Percentiles rank a stretch among this genome's conserved stretches.
Evolutionary conservation across 2,329 filamentous ascomycete genomes (phyloP).

Genomic region (Triangularia setosa): DNA sequence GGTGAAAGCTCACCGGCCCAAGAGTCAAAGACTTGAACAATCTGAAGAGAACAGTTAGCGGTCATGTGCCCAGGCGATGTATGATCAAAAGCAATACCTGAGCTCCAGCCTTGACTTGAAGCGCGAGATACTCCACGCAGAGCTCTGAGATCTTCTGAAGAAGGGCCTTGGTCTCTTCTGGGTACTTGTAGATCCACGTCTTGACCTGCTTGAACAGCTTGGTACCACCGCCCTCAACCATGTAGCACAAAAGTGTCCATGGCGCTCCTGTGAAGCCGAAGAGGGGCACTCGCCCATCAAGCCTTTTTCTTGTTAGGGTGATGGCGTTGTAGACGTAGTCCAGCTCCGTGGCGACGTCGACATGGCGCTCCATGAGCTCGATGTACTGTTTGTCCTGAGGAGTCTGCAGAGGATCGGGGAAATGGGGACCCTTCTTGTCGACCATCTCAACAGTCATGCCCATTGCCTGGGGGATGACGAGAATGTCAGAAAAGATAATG

Average conservation of each 20-base stretch:
- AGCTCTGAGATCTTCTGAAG: conserved; percentile 90
- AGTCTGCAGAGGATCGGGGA: conserved; percentile 75
- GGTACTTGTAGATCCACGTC: conserved; percentile 93
- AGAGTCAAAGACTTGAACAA: conserved; percentile 96
- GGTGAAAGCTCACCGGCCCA: conserved; percentile 95
- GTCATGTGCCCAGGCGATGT: neutral
- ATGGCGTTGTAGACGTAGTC: conserved; percentile 97
- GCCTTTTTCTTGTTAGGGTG: conserved; percentile 81
- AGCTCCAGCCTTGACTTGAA: conserved; percentile 89
- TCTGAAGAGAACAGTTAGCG: conserved; percentile 39
- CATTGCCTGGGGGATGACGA: conserved; percentile 96
- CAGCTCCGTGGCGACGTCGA: conserved; percentile 81
- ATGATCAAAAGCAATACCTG: conserved; percentile 53
- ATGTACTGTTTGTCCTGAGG: conserved; percentile 82
- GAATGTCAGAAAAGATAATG: conserved; percentile 98
- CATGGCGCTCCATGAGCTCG: conserved; percentile 68
- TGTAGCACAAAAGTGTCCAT: conserved; percentile 97
- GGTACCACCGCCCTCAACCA: conserved; percentile 95
- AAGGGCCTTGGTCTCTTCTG: conserved; percentile 72
- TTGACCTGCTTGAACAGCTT: conserved; percentile 94
- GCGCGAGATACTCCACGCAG: conserved; percentile 88
- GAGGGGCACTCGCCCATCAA: conserved; percentile 82
- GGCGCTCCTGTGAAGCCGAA: conserved; percentile 97
- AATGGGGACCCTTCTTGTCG: conserved; percentile 93
- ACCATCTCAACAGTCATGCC: conserved; percentile 99